Evolutionary conservation across 805 yeast species (phyloP).

Genomic region (Metschnikowia colocasiae): DNA sequence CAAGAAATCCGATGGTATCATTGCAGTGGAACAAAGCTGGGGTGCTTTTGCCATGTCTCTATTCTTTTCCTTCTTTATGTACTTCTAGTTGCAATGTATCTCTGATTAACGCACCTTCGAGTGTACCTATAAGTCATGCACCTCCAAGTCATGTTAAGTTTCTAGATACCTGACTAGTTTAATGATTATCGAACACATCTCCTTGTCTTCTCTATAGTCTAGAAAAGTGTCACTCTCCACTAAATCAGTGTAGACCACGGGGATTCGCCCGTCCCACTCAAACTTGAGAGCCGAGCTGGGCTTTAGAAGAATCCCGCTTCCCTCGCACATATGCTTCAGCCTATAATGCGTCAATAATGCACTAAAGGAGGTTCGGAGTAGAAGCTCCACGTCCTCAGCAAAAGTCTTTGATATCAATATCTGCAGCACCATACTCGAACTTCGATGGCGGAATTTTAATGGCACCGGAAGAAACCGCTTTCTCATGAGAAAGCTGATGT

Average conservation of each 20-base stretch:
- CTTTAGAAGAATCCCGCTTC: constrained; percentile 1
- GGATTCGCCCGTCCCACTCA: background rate
- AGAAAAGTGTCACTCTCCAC: constrained; percentile 14
- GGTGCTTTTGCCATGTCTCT: constrained; percentile 9
- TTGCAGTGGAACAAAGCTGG: constrained; percentile 12
- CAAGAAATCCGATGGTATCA: constrained; percentile 22
- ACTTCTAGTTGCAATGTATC: too few species aligned
- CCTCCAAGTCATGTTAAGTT: background rate
- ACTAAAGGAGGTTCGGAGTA: background rate
- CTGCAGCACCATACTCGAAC: constrained; percentile 1
- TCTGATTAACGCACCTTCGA: too few species aligned
- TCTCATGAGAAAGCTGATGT: constrained; percentile 18
- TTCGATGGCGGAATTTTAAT: constrained; percentile 21
- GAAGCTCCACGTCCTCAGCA: background rate
- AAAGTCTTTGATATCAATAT: background rate
- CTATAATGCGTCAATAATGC: background rate
- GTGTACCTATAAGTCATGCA: constrained; percentile 8
- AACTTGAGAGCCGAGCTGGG: background rate
- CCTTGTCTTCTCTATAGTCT: constrained; percentile 16
- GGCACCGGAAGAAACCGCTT: constrained; percentile 25
- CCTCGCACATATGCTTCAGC: constrained; percentile 1
- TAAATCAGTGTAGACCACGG: constrained; percentile 18
- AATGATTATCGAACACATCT: constrained; percentile 8
- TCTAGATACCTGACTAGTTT: constrained; percentile 3
- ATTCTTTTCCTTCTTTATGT: constrained; percentile 14